Conservation (phyloP, 2,329 filamentous ascomycete genomes). For the Trichoderma citrinoviride region DNA sequence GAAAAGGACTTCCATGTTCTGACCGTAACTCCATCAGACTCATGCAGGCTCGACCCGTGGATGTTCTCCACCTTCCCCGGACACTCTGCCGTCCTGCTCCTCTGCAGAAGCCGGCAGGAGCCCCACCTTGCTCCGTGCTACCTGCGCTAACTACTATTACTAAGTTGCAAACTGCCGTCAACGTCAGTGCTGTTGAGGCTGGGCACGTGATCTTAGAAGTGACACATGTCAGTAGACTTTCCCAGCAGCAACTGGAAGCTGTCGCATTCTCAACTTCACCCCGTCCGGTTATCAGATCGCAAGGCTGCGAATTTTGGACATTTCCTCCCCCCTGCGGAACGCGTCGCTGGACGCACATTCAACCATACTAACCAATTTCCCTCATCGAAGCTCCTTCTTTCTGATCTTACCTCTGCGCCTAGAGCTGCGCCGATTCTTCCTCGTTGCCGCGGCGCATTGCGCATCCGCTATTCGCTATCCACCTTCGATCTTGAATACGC, state of each 20-base stretch:
- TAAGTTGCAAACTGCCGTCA: neutral
- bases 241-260: neutral
- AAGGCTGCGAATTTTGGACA: conserved; percentile 9
- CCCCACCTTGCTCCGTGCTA: neutral
- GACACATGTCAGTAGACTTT: conserved; percentile 19
- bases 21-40: neutral
- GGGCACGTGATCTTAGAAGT: conserved; percentile 20
- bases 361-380: neutral
- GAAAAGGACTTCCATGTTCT: neutral
- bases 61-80: neutral
- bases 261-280: neutral
- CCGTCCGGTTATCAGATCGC: neutral
- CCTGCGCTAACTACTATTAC: too few species aligned
- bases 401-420: neutral
- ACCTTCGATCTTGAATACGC: neutral
- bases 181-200: neutral
- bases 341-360: neutral
- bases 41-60: neutral
- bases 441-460: neutral
- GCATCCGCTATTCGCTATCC: neutral
- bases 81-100: neutral
- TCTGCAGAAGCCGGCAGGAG: neutral
- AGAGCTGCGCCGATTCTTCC: neutral
- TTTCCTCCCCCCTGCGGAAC: neutral
- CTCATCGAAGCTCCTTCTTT: neutral